A percentile compares a stretch with the other conserved stretches of the same genome.
These are phyloP conservation scores for Calonectria pteridis DNA, from an alignment of 2,329 filamentous ascomycete genomes.

Conservation along the genomic window DNA sequence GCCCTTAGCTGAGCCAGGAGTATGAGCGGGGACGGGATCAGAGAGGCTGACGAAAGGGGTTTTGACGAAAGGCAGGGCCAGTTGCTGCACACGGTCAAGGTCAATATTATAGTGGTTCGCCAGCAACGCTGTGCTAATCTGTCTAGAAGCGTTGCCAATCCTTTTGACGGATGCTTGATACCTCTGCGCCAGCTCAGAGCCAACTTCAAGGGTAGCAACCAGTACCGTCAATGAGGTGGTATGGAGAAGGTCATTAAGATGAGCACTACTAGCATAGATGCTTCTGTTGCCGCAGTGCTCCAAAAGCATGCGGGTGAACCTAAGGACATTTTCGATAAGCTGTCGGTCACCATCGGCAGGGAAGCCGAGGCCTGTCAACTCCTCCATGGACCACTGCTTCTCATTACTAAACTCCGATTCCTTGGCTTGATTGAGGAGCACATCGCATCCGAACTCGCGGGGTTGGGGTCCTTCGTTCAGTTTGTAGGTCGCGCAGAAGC, in stretches of 20 bases:
- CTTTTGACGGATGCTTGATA: constrained; percentile 92
- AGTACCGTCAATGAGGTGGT: constrained; percentile 86
- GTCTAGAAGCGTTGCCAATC: constrained; percentile 71
- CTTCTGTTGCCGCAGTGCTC: constrained; percentile 98
- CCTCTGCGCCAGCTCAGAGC: constrained; percentile 88
- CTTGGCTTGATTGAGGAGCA: constrained; percentile 71
- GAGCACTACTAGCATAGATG: constrained; percentile 93
- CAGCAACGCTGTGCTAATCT: constrained; percentile 79
- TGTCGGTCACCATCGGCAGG: constrained; percentile 81
- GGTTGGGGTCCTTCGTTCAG: constrained; percentile 85
- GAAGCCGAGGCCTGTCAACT: constrained; percentile 72
- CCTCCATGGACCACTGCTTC: constrained; percentile 56
- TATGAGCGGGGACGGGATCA: constrained; percentile 66
- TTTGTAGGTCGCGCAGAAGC: constrained; percentile 84
- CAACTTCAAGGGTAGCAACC: constrained; percentile 81
- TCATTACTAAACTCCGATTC: constrained; percentile 65
- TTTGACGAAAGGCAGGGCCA: constrained; percentile 86
- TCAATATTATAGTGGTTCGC: constrained; percentile 87
- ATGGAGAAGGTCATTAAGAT: constrained; percentile 90
- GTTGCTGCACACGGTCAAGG: constrained; percentile 84
- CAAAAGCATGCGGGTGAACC: constrained; percentile 88
- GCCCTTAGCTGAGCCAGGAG: constrained; percentile 73
- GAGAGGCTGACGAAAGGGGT: constrained; percentile 67
- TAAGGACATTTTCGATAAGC: constrained; percentile 82
- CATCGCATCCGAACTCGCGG: constrained; percentile 76